Evolutionary conservation across 2,329 filamentous ascomycete genomes (phyloP).

Genomic region (Escovopsis sp.): DNA sequence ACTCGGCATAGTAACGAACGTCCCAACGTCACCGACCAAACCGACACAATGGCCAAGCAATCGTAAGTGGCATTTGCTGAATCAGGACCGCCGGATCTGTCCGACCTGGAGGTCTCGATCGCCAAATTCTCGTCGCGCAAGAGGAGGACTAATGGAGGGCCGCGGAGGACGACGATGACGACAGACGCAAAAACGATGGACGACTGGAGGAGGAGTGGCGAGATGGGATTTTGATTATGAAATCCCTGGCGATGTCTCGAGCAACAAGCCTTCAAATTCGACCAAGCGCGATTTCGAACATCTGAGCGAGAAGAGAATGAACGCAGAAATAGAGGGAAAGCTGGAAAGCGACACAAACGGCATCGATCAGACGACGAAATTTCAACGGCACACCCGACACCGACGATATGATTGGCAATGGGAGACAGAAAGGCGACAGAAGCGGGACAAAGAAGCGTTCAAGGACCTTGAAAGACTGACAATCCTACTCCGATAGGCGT

Average conservation of each 20-base stretch:
- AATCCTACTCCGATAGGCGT: constrained; percentile 35
- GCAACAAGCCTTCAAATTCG: no score
- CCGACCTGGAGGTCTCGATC: not conserved
- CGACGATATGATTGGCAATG: not conserved
- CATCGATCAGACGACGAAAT: not conserved
- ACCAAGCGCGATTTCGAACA: no score
- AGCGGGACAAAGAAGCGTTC: not conserved
- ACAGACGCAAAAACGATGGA: no score
- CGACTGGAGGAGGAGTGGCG: no score
- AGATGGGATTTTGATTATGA: no score
- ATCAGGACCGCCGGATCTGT: not conserved
- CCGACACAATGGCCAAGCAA: constrained; percentile 46
- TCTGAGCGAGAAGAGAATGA: no score
- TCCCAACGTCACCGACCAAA: constrained; percentile 27
- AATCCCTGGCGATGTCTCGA: no score
- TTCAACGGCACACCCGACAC: not conserved
- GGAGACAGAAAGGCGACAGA: not conserved
- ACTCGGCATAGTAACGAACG: constrained; percentile 22
- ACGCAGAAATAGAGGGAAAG: no score
- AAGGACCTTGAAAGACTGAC: constrained; percentile 16
- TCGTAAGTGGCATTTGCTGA: constrained; percentile 33
- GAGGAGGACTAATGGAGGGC: constrained; percentile 5
- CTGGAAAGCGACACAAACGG: no score
- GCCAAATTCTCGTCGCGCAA: constrained; percentile 7
- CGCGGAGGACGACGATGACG: constrained; percentile 2